Evolutionary conservation across 2,329 filamentous ascomycete species (phyloP).

Genomic region (Fusarium oligoseptatum): DNA sequence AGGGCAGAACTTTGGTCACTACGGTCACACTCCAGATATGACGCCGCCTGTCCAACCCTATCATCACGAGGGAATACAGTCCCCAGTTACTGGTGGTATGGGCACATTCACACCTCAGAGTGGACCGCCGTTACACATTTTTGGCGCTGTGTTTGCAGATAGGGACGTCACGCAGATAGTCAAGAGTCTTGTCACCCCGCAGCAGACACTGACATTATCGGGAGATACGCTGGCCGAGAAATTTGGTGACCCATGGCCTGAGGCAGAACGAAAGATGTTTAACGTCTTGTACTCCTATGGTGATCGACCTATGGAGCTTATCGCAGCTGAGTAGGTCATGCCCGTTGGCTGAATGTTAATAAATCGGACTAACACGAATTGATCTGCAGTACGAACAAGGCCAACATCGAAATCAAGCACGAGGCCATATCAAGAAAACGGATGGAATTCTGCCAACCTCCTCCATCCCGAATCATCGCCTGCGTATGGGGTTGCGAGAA

Average conservation of each 20-base stretch:
- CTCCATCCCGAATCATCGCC: constrained; percentile 17
- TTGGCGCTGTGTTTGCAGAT: constrained; percentile 25
- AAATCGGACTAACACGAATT: not conserved
- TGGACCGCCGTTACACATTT: constrained; percentile 16
- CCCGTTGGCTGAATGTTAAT: not conserved
- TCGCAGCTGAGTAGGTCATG: constrained; percentile 13
- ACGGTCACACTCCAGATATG: not conserved
- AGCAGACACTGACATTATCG: constrained; percentile 6
- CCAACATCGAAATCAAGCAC: constrained; percentile 25
- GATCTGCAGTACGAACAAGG: constrained; percentile 1
- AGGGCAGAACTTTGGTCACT: not conserved
- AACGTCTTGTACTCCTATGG: constrained; percentile 25
- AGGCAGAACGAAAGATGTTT: constrained; percentile 21
- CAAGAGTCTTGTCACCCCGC: constrained; percentile 5
- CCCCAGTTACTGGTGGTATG: not conserved
- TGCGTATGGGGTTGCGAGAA: constrained; percentile 19
- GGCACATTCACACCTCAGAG: not conserved
- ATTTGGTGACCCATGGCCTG: constrained; percentile 24
- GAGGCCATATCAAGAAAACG: constrained; percentile 27
- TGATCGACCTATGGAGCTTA: constrained; percentile 22
- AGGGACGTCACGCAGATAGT: constrained; percentile 18
- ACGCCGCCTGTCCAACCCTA: not conserved
- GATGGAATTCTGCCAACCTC: constrained; percentile 22
- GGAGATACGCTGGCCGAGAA: constrained; percentile 11
- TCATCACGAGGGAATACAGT: not conserved